Evolutionary conservation across 2,329 filamentous ascomycete genomes (phyloP), one percentile per base, ranked within the genome.

Genomic region (Colletotrichum lentis): DNA sequence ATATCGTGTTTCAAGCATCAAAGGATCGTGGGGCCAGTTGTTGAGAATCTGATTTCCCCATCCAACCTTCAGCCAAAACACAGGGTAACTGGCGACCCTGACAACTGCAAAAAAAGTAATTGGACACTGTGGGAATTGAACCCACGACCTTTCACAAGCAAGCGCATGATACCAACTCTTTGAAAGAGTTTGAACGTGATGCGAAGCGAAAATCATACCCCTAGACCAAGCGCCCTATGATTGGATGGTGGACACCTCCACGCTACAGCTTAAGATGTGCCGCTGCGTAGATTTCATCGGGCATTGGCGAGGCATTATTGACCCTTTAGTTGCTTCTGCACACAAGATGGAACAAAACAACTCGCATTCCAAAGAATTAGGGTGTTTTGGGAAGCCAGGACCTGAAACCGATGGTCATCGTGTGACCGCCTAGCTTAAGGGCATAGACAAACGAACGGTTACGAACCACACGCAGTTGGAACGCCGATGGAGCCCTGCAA

Each of bases 121-220:
- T 64, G 62, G 62, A 64, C 62, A 27, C 62, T 64, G 54, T 43
- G 62, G 54, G 62, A 64, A 44, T 64, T 52, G 62, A 64, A 64
- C 62, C 54, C 62, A 43, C 54, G 62, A 52, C 62, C 62, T 64
- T 59, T 64, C 62, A 64, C 62, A 63, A 41, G 41, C 20, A n/a
- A 16, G 8, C 0, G 3, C 6, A 22, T 16, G 10, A 5, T 16
- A 3, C 53, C n/a, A 22, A 16, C 16, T 6, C n/a, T 18, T 11
- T n/a, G 1, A 22, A 18, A 2, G 14, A 14, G 20, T 1, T 18
- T 31, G 61, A 2, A 0, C 11, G n/a, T n/a, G 8, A 37, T 64
- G 62, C 62, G 62, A 64, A 64, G 62, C 62, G 62, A 64, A 64
- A 64, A 64, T 64, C 62, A 64, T 64, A 64, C 62, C 62, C 62